Base-by-base conservation (phyloP, 164 flowering plant genomes). In the Cinnamomum chago region DNA sequence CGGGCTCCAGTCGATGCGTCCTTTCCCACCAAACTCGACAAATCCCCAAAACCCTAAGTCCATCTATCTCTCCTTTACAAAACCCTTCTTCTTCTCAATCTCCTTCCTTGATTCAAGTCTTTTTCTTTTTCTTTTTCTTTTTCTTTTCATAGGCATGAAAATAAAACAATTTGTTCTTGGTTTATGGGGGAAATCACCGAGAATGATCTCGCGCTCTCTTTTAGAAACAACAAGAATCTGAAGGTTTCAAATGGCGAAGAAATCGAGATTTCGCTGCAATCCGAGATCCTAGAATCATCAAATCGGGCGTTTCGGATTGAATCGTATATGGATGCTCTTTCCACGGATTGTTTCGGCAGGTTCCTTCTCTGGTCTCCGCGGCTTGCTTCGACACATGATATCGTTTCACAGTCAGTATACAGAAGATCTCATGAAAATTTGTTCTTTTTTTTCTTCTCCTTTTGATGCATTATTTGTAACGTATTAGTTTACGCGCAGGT, bases 361-460 rank as follows among this genome's bases (percentile, higher is more conserved):
- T 82, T 95, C 67, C 86, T 95, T 24, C 78, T 95, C 24, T 95
- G 93, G 93, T 93, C 97, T 75, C 94, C 93, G 2, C 79, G 88
- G 27, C 78, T 93, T 81, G 70, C 90, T 67, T 92, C 98, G 2
- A 93, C 97, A 3, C 97, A 95, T 15, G 97, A 92, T 68, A 81
- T 92, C 15, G 90, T 93, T 80, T 87, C 97, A 6, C 81, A 78
- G 97, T 95, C 71, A 83, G 93, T 68, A 62, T 76, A 35, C 47
- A 35, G 1, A 35, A 35, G 9, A 35, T 35, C 33, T 33, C 25
- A 14, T 70, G 22, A 18, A 58, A 7, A 14, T 50, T 15, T 22
- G 33, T 35, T 0, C 14, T 2, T 10, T 62, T 6, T 20, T 11
- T n/a, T 24, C 33, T 3, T 30, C 33, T 35, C 52, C 9, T 11